Base-by-base conservation (phyloP, 2,329 filamentous ascomycete genomes). In the Nannizziopsis arthrosporioides region DNA sequence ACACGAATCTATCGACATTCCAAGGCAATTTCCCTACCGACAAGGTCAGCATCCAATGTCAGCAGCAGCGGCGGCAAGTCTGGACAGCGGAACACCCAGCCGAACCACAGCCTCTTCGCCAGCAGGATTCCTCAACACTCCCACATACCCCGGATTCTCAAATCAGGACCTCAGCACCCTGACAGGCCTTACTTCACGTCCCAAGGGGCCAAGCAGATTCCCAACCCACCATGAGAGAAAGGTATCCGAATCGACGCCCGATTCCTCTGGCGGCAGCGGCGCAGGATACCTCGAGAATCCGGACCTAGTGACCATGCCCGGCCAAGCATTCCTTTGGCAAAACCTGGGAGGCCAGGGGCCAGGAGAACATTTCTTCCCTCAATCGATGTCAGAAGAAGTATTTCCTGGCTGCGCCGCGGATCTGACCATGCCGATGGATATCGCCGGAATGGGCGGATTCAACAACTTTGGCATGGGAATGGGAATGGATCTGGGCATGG, bases 291-390 rank as follows among this genome's bases (percentile, higher is more conserved):
- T 67, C 34, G 63, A 63, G 50, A 68, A 66, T 42, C 66, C 66
- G 0, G 66, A 68, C 34, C 56, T 68, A 15, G 66, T 68, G 11
- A 68, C 66, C 1, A 63, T 68, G 32, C 65, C 66, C 0, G 65
- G 65, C 41, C 65, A 65, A 44, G 66, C 65, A 40, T 68, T 67
- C 48, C 53, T 65, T 34, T 68, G 64, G 65, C 66, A 67, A 50
- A 62, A 61, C 4, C 65, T 67, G n/a, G 44, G 43, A 8, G 40
- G 39, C 4, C 48, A 50, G 42, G 43, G 42, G 11, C 35, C 47
- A 10, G 39, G 42, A 10, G 22, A 42, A 10, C 42, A 48, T 19
- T 31, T 48, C 15, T 42, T 57, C 18, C 53, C 54, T n/a, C 53
- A 57, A 1, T 39, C 53, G n/a, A 42, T 56, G 14, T 57, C 59